A percentile compares a stretch with the other conserved stretches of the same genome.
Conservation (phyloP, 306 rosid genomes). For the Vigna unguiculata region DNA sequence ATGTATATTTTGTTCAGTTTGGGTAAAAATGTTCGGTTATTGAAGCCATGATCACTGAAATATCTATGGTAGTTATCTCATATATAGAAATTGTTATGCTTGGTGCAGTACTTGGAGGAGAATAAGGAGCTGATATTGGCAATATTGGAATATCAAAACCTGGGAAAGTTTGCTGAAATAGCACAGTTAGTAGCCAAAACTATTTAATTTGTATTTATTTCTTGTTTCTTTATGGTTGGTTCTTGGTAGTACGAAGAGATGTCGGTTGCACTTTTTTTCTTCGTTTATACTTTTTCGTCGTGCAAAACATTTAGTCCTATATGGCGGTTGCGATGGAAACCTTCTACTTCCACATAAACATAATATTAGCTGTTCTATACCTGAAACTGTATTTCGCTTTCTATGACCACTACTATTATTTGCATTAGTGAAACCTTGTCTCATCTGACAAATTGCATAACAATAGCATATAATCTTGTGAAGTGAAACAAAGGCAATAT, state of each 20-base stretch:
- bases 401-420: constrained; percentile 15
- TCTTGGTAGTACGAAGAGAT: constrained; percentile 21
- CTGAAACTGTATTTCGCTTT: not conserved
- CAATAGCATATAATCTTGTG: constrained; percentile 5
- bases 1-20: not conserved
- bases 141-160: constrained; percentile 55
- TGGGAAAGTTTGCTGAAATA: constrained; percentile 50
- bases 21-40: not conserved
- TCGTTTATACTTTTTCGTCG: not conserved
- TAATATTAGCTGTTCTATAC: not conserved
- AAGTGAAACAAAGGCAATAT: not conserved
- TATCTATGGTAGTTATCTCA: constrained; percentile 18
- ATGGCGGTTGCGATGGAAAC: constrained; percentile 12
- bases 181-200: constrained; percentile 50
- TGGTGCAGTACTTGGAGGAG: constrained; percentile 67
- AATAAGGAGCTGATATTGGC: constrained; percentile 59
- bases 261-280: constrained; percentile 11
- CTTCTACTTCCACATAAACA: constrained; percentile 12
- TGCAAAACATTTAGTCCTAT: constrained; percentile 19
- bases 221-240: constrained; percentile 34
- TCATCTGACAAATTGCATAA: constrained; percentile 11
- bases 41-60: not conserved
- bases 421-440: constrained; percentile 13
- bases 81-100: constrained; percentile 32
- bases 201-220: not conserved